Percentiles rank a stretch among this genome's conserved stretches.
Conservation (phyloP, 306 rosid species). For the Urtica urens region DNA sequence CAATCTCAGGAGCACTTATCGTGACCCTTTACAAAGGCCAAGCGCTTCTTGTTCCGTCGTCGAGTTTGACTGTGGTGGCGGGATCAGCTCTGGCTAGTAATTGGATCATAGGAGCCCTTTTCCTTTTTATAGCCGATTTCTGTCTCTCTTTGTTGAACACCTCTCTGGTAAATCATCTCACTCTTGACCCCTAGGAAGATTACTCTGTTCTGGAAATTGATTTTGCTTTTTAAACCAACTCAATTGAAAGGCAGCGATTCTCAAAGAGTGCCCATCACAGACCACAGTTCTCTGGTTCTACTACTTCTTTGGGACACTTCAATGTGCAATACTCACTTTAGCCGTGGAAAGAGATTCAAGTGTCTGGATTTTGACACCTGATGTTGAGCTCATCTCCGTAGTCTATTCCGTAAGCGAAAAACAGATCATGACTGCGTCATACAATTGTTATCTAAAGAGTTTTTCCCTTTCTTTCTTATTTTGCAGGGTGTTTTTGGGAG, state of each 20-base stretch:
- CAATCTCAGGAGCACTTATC: slow-evolving; percentile 34
- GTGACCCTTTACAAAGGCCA: slow-evolving; percentile 44
- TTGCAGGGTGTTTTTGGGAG: slow-evolving; percentile 41
- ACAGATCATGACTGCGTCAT: too few species aligned
- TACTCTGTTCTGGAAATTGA: neutral
- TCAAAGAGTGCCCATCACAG: slow-evolving; percentile 46
- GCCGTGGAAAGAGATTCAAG: slow-evolving; percentile 31
- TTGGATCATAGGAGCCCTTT: slow-evolving; percentile 50
- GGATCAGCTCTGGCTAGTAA: slow-evolving; percentile 19
- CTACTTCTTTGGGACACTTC: slow-evolving; percentile 59
- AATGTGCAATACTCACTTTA: slow-evolving; percentile 34
- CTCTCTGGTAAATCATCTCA: slow-evolving; percentile 29
- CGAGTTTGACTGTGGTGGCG: neutral
- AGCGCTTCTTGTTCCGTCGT: slow-evolving; percentile 15
- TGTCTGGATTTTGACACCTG: slow-evolving; percentile 39
- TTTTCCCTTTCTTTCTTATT: too few species aligned
- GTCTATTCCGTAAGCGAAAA: slow-evolving; percentile 46
- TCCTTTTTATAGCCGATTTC: slow-evolving; percentile 32
- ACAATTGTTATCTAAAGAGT: too few species aligned
- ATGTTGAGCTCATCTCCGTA: slow-evolving; percentile 37
- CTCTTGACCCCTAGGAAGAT: too few species aligned
- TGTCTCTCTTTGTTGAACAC: slow-evolving; percentile 36
- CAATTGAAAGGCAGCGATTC: slow-evolving; percentile 43
- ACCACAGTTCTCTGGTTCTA: slow-evolving; percentile 45
- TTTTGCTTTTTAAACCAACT: slow-evolving; percentile 17